Evolutionary conservation across 2,329 filamentous ascomycete genomes (phyloP).

Genomic region (Fusarium scirpi): DNA sequence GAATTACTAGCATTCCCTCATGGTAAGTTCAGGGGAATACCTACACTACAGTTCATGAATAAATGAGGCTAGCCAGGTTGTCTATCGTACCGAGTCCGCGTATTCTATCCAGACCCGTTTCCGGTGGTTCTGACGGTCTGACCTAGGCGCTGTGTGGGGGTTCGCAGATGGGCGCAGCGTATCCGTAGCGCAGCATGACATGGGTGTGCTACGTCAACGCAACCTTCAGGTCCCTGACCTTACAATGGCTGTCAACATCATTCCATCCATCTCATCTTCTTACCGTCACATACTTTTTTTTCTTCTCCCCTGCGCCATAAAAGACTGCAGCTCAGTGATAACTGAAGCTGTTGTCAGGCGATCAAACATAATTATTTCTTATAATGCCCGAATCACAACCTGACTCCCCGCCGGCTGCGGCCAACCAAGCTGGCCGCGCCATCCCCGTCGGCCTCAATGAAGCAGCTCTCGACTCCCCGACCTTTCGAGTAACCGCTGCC

Average conservation of each 20-base stretch:
- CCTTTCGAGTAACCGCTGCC: constrained; percentile 86
- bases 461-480: constrained; percentile 95
- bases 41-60: not conserved
- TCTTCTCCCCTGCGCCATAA: constrained; percentile 24
- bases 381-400: constrained; percentile 41
- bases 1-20: not conserved
- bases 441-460: constrained; percentile 90
- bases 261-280: constrained; percentile 38
- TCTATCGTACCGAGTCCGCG: constrained; percentile 14
- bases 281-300: constrained; percentile 31
- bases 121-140: constrained; percentile 26
- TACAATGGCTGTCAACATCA: constrained; percentile 37
- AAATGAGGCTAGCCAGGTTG: constrained; percentile 14
- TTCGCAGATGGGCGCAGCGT: constrained; percentile 7
- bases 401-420: constrained; percentile 38
- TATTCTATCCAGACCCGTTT: constrained; percentile 22
- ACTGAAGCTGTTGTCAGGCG: constrained; percentile 46
- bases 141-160: constrained; percentile 12
- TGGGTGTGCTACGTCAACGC: constrained; percentile 31
- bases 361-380: constrained; percentile 24
- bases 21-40: not conserved
- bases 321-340: constrained; percentile 43
- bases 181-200: constrained; percentile 2
- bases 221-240: constrained; percentile 13
- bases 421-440: constrained; percentile 42